Conservation (phyloP, 441 rosid genomes). For the Lepidium campestre region DNA sequence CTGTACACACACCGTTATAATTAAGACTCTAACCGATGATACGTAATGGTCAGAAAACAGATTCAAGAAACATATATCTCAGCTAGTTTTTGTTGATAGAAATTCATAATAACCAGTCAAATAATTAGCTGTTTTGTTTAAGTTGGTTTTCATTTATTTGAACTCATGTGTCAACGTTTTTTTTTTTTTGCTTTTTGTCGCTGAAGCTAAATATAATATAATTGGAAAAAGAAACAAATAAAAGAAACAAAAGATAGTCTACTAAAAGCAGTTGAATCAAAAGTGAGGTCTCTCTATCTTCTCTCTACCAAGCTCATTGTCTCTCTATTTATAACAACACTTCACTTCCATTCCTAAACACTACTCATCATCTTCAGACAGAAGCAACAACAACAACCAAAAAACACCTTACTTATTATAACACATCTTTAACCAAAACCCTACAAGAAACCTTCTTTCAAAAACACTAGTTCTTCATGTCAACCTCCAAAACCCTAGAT, state of each 20-base stretch:
- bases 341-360: conserved; percentile 18
- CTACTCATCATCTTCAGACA: conserved; percentile 22
- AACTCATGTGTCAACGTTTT: conserved; percentile 3
- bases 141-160: not conserved
- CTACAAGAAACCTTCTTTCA: conserved; percentile 10
- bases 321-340: conserved; percentile 29
- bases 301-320: conserved; percentile 4
- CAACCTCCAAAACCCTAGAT: conserved; percentile 28
- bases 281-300: conserved; percentile 22
- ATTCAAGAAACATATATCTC: not conserved
- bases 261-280: conserved; percentile 27
- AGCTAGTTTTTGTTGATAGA: not conserved
- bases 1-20: conserved; percentile 5
- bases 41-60: not conserved
- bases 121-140: not conserved
- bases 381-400: not conserved
- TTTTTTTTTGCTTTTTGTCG: not conserved
- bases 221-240: conserved; percentile 1
- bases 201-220: not conserved
- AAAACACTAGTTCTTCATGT: not conserved
- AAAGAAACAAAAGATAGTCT: conserved; percentile 9
- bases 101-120: not conserved
- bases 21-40: not conserved
- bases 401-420: not conserved
- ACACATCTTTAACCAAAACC: conserved; percentile 11